Evolutionary conservation across 208 protist genomes (phyloP).

Genomic region (Crithidia mellificae): DNA sequence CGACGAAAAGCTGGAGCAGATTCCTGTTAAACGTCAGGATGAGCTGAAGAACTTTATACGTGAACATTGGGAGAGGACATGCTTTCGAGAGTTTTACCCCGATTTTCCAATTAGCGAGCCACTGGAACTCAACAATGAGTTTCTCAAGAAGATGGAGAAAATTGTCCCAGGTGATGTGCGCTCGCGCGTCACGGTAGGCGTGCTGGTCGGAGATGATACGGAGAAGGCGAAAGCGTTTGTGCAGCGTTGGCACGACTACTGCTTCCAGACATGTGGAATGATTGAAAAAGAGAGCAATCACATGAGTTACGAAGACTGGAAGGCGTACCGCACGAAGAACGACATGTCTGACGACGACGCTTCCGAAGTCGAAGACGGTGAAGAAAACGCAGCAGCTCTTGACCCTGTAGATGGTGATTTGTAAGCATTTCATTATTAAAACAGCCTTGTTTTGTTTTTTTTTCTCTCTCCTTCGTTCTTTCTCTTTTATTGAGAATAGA

Average conservation of each 20-base stretch:
- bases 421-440: not conserved
- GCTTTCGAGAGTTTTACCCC: constrained; percentile 29
- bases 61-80: constrained; percentile 33
- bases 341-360: not conserved
- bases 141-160: constrained; percentile 21
- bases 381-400: no score
- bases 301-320: constrained; percentile 25
- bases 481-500: no score
- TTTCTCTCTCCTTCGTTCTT: not conserved
- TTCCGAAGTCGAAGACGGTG: not conserved
- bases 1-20: constrained; percentile 14
- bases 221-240: constrained; percentile 40
- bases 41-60: constrained; percentile 33
- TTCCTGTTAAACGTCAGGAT: constrained; percentile 20
- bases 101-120: constrained; percentile 10
- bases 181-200: constrained; percentile 18
- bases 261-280: constrained; percentile 31
- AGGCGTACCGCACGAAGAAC: constrained; percentile 2
- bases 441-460: not conserved
- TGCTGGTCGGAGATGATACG: constrained; percentile 24
- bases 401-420: no score
- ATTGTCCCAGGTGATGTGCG: constrained; percentile 38
- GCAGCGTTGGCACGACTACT: constrained; percentile 33
- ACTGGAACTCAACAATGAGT: constrained; percentile 12
- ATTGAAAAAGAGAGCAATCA: constrained; percentile 42